Evolutionary conservation across 441 rosid species (phyloP).

Genomic region (Eruca vesicaria): DNA sequence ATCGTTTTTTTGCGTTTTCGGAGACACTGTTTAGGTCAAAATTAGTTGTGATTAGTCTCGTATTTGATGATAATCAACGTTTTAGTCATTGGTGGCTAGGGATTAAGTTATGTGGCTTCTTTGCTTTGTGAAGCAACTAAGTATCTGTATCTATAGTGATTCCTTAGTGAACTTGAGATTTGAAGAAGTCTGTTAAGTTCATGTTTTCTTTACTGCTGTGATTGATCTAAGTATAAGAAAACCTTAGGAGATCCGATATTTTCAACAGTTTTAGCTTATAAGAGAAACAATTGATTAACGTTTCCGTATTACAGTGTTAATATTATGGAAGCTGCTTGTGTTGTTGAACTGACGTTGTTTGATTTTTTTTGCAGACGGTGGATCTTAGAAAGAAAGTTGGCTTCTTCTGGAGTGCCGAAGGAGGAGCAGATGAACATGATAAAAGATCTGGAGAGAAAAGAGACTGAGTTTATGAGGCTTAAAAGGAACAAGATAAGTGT

Average conservation of each 20-base stretch:
- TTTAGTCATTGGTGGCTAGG: background rate
- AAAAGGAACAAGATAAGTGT: constrained; percentile 90
- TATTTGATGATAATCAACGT: constrained; percentile 19
- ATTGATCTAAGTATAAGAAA: background rate
- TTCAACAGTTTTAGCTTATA: background rate
- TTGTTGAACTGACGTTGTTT: constrained; percentile 28
- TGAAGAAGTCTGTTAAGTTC: background rate
- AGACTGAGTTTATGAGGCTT: constrained; percentile 93
- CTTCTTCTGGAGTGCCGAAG: constrained; percentile 83
- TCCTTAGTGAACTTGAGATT: background rate
- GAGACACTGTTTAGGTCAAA: constrained; percentile 24
- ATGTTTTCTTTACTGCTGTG: background rate
- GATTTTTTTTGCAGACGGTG: constrained; percentile 64
- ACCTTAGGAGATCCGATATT: background rate
- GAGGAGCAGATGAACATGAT: constrained; percentile 86
- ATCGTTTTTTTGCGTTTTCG: background rate
- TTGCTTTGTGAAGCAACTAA: background rate
- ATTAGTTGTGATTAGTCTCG: constrained; percentile 15
- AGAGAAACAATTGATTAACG: background rate
- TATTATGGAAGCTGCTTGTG: background rate
- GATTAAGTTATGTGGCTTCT: background rate
- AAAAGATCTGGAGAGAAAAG: constrained; percentile 91
- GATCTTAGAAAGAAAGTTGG: constrained; percentile 84
- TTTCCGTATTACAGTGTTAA: background rate
- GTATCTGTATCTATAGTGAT: background rate